phyloP scores from a whole-genome alignment of 176 grass and related monocot genomes.

The Olyra latifolia region DNA sequence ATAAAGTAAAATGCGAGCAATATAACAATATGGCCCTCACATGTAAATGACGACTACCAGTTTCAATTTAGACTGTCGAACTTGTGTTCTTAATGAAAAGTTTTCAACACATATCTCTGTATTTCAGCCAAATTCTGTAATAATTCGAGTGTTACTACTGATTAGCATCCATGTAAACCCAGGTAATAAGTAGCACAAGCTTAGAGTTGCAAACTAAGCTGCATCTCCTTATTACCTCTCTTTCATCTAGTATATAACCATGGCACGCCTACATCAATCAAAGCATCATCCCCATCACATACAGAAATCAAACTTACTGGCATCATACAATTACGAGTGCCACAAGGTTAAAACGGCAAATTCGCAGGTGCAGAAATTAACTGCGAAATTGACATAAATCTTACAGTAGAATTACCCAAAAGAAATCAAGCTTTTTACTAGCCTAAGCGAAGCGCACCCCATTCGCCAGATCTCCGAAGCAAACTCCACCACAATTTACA shows the following conservation, averaged over 20 bases:
- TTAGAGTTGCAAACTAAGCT: not conserved
- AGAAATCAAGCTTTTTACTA: not conserved
- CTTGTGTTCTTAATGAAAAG: too few relatives aligned
- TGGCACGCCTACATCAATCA: not conserved
- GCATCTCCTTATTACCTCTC: not conserved
- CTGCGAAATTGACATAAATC: not conserved
- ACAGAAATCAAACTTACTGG: not conserved
- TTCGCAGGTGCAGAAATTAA: not conserved
- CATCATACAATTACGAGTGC: not conserved
- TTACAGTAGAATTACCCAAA: not conserved
- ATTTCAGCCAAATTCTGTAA: too few relatives aligned
- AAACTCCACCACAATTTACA: not conserved
- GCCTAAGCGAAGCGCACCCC: not conserved
- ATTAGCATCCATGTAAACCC: too few relatives aligned
- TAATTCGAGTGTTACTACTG: not conserved
- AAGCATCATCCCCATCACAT: not conserved
- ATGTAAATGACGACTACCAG: too few relatives aligned
- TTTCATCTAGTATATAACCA: not conserved
- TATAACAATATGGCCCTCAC: not conserved
- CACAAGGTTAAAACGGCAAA: not conserved
- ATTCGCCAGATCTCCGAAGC: not conserved
- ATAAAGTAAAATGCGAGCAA: not conserved
- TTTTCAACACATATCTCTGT: too few relatives aligned
- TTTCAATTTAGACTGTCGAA: too few relatives aligned
- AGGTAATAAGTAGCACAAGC: not conserved